Evolutionary conservation across 306 rosid species (phyloP).

Genomic region (Pueraria montana): DNA sequence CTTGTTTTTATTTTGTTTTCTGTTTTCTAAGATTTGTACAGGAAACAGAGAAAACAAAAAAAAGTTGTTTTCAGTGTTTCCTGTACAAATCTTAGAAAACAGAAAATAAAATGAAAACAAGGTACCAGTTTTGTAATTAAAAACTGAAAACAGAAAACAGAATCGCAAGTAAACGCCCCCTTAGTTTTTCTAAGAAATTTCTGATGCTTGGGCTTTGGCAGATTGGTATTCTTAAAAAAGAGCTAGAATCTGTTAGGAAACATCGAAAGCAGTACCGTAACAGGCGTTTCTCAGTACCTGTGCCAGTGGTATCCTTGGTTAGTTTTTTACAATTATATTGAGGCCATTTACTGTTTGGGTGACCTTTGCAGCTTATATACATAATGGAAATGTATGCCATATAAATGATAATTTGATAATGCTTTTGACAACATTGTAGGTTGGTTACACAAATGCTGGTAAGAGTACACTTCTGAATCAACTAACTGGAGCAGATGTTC

Average conservation of each 20-base stretch:
- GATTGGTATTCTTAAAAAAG: slow-evolving; percentile 84
- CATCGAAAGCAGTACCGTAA: slow-evolving; percentile 93
- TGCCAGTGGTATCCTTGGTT: slow-evolving; percentile 95
- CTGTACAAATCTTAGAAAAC: too few species aligned
- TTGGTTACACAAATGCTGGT: slow-evolving; percentile 98
- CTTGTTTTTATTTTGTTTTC: too few species aligned
- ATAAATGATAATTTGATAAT: slow-evolving; percentile 7
- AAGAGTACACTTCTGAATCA: slow-evolving; percentile 96
- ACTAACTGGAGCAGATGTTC: slow-evolving; percentile 94
- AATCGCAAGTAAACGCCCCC: too few species aligned
- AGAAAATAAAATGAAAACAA: too few species aligned
- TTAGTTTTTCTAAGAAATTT: slow-evolving; percentile 26
- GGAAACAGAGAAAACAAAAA: too few species aligned
- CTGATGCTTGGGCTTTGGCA: slow-evolving; percentile 56
- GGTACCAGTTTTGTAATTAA: too few species aligned
- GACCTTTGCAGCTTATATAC: slow-evolving; percentile 23
- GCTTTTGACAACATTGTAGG: slow-evolving; percentile 62
- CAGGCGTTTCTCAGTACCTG: slow-evolving; percentile 84
- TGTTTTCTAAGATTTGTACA: too few species aligned
- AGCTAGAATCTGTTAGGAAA: slow-evolving; percentile 88
- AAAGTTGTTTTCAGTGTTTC: too few species aligned
- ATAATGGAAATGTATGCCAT: slow-evolving; percentile 8
- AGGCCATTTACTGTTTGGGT: slow-evolving; percentile 29
- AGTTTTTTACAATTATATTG: slow-evolving; percentile 38
- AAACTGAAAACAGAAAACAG: too few species aligned